Evolutionary conservation across 2,329 filamentous ascomycete species (phyloP).

Genomic region (Colletotrichum echinochloae): DNA sequence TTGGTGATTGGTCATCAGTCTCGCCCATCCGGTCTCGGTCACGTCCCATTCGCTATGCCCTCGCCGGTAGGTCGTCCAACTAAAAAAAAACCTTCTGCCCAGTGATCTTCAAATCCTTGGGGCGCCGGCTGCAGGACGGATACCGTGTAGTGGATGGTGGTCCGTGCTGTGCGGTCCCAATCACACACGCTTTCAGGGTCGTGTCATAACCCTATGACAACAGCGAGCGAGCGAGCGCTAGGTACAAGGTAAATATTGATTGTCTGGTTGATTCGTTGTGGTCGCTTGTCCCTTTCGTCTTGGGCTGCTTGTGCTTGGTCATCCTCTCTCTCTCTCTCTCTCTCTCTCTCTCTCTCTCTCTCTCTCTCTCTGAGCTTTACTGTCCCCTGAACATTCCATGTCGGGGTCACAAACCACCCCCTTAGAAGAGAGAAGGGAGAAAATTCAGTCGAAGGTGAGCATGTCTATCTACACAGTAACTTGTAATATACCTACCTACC

Average conservation of each 20-base stretch:
- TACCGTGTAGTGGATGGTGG: constrained; percentile 18
- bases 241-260: too few species aligned
- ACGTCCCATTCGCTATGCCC: neutral
- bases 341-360: too few species aligned
- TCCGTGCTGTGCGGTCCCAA: constrained; percentile 12
- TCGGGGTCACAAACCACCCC: neutral
- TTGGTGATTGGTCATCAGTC: too few species aligned
- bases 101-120: neutral
- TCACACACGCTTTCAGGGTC: neutral
- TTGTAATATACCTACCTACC: neutral
- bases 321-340: neutral
- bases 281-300: neutral
- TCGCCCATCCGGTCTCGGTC: too few species aligned
- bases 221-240: too few species aligned
- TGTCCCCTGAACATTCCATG: neutral
- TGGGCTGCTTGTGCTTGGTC: neutral
- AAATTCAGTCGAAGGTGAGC: neutral
- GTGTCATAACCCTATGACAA: neutral
- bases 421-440: constrained; percentile 17
- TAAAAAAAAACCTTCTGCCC: neutral
- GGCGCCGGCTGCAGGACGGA: neutral
- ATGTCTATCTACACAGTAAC: neutral
- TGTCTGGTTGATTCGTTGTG: neutral
- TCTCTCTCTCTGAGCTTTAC: neutral
- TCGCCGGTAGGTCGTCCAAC: neutral